Evolutionary conservation across 176 grass and related monocot genomes (phyloP).

Genomic region (Zea mays): DNA sequence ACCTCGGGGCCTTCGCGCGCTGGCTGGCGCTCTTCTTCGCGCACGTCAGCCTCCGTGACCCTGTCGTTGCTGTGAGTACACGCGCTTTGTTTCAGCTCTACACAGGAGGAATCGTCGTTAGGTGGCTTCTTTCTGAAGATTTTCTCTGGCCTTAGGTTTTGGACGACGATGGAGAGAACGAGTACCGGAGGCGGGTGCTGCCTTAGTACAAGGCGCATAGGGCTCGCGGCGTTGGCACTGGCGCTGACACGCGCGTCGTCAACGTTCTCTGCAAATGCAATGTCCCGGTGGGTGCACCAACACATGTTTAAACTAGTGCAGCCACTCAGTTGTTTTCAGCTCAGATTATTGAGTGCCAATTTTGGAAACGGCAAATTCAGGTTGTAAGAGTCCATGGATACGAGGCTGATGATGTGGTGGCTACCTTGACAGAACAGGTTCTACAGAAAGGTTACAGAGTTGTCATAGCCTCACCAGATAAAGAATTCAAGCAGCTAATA

Average conservation of each 20-base stretch:
- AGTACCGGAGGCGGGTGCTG: slow-evolving; percentile 62
- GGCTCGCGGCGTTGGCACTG: slow-evolving; percentile 40
- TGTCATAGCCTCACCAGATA: slow-evolving; percentile 86
- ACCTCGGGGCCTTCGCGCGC: slow-evolving; percentile 63
- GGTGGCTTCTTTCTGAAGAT: neutral
- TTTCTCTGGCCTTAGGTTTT: slow-evolving; percentile 48
- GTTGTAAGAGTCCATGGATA: slow-evolving; percentile 80
- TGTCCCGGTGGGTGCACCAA: slow-evolving; percentile 50
- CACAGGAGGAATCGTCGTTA: neutral
- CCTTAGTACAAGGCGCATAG: slow-evolving; percentile 80
- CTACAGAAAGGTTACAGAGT: slow-evolving; percentile 58
- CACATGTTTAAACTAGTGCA: neutral
- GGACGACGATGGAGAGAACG: slow-evolving; percentile 76
- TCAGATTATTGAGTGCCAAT: neutral
- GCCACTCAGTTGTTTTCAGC: neutral
- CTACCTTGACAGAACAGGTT: slow-evolving; percentile 72
- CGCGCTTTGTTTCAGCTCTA: neutral
- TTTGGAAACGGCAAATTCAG: slow-evolving; percentile 42
- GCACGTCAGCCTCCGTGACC: slow-evolving; percentile 71
- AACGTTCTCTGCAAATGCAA: slow-evolving; percentile 68
- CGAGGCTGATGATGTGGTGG: slow-evolving; percentile 86
- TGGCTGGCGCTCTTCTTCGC: slow-evolving; percentile 81
- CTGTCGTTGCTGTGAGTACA: slow-evolving; percentile 66
- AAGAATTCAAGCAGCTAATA: slow-evolving; percentile 96
- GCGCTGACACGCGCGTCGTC: slow-evolving; percentile 53